Evolutionary conservation across 2,329 filamentous ascomycete genomes (phyloP), one percentile per base, ranked within the genome.

Genomic region (Domatiomyces catenatus): DNA sequence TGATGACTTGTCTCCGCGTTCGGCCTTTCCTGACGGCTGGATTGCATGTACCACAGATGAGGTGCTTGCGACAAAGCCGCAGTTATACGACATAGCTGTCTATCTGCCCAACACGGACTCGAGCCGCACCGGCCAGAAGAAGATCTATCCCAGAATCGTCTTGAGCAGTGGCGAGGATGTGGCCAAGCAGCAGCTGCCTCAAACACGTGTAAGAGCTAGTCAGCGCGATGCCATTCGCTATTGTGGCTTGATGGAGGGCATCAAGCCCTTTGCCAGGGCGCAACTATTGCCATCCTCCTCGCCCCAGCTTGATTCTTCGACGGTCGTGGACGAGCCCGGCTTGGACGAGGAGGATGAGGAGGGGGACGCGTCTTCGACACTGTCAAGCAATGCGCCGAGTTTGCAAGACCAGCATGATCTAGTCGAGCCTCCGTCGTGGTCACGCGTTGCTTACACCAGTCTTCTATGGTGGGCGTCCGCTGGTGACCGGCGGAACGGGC

Each of bases 11-110:
- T 46, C 71, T 69, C 50, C 61, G 46, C 61, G 66, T 51, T 48
- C 53, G 44, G 59, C 53, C 45, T 59, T 56, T 45, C 62, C 65
- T 32, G 69, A 75, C 12, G 85, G 88, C 42, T 98, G 89, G 88
- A 82, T 94, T 52, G 92, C 90, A 10, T 95, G 89, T 66, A 95
- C 90, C 2, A 96, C 90, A 1, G 92, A 98, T 68, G 90, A 85
- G 62, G 92, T 98, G 52, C 75, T 98, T 12, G 81, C 80, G 46
- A 84, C 86, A 66, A 96, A 96, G 69, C 78, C 81, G 48, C 77
- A 84, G 1, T 76, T 98, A 2, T 96, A 88, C 73, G 92, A 98
- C 63, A 75, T 95, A 59, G 76, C 95, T 42, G 82, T 96, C 53
- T 86, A 86, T 49, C 76, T 96, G 62, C 86, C 88, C 0, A 75